A percentile compares a stretch with the other conserved stretches of the same genome.
These are phyloP conservation scores for Hypoxylon sp. DNA, from an alignment of 2,329 filamentous ascomycete species.

Conservation along the genomic window DNA sequence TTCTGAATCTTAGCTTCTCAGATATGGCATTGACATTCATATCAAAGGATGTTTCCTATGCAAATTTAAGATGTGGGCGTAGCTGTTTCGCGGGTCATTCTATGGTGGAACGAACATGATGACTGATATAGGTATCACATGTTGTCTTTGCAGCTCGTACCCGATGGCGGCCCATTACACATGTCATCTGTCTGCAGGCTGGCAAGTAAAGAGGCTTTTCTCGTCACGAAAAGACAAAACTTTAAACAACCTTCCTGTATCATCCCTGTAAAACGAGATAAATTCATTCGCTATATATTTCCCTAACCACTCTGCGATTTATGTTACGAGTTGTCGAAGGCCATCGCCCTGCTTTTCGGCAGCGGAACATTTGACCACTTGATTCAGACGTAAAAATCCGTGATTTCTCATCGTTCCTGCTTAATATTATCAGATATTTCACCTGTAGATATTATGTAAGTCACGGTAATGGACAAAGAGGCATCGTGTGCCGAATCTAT, in stretches of 20 bases:
- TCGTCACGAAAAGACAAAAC: neutral
- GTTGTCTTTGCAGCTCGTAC: conserved; percentile 4
- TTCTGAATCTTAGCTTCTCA: too few species aligned
- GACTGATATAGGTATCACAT: neutral
- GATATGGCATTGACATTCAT: too few species aligned
- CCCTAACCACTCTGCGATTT: neutral
- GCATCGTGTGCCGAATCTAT: too few species aligned
- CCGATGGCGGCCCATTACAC: conserved; percentile 14
- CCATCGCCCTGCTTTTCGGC: too few species aligned
- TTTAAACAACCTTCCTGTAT: neutral
- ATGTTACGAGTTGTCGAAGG: neutral
- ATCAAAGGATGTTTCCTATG: too few species aligned
- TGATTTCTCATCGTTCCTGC: too few species aligned
- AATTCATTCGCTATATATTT: neutral
- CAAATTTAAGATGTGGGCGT: neutral
- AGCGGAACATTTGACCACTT: too few species aligned
- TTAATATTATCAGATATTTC: too few species aligned
- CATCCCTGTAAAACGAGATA: neutral
- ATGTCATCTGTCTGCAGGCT: conserved; percentile 1
- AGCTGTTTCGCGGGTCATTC: too few species aligned
- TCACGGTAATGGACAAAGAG: too few species aligned
- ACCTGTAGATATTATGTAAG: too few species aligned
- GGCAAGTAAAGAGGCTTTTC: neutral
- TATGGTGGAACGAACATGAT: neutral
- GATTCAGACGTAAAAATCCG: too few species aligned